Conservation (phyloP, 2,329 filamentous ascomycete species). For the Penicillium sp. region DNA sequence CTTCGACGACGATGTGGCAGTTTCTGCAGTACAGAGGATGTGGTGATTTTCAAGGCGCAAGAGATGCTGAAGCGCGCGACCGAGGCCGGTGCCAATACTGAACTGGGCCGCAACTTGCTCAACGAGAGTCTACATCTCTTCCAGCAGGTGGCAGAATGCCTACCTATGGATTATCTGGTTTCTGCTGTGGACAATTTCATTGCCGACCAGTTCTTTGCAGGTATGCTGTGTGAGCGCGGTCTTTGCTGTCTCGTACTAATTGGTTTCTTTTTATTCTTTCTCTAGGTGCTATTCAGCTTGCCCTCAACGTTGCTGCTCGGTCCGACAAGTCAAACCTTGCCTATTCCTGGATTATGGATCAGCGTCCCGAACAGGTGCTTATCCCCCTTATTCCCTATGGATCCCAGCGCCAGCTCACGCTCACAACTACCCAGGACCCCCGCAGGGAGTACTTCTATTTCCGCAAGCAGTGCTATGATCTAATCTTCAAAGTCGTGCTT, state of each 20-base stretch:
- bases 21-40: constrained; percentile 96
- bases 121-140: constrained; percentile 89
- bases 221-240: constrained; percentile 26
- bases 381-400: constrained; percentile 1
- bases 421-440: constrained; percentile 52
- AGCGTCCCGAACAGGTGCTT: constrained; percentile 59
- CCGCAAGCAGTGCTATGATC: constrained; percentile 75
- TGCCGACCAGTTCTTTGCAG: constrained; percentile 82
- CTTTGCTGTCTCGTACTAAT: constrained; percentile 4
- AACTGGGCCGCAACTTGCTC: constrained; percentile 72
- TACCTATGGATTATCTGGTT: constrained; percentile 77
- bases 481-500: constrained; percentile 79
- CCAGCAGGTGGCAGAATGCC: constrained; percentile 77
- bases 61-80: constrained; percentile 87
- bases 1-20: constrained; percentile 86
- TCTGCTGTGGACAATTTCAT: constrained; percentile 77
- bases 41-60: constrained; percentile 97
- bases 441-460: constrained; percentile 65
- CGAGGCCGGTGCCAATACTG: constrained; percentile 72
- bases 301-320: constrained; percentile 76
- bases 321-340: constrained; percentile 85
- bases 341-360: constrained; percentile 82
- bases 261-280: neutral
- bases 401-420: constrained; percentile 13
- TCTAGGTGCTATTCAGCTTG: constrained; percentile 76